These are phyloP conservation scores for Schizopora paradoxa DNA, from an alignment of 1,284 basidiomycete species.

Conservation along the genomic window DNA sequence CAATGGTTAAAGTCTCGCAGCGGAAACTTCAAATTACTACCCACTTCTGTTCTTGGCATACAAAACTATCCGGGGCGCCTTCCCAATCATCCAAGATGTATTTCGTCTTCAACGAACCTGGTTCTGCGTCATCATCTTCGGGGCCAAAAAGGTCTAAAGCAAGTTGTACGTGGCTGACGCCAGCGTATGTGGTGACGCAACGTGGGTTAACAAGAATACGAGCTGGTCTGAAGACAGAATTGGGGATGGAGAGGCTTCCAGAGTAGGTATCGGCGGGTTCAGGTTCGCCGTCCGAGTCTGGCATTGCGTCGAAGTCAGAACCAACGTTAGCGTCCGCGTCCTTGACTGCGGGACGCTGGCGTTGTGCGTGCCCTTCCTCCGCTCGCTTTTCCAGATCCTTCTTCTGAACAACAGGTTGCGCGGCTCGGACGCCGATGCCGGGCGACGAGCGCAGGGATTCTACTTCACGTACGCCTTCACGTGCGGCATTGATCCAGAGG, in stretches of 20 bases:
- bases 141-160: constrained; percentile 85
- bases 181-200: constrained; percentile 94
- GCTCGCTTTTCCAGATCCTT: constrained; percentile 25
- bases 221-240: constrained; percentile 80
- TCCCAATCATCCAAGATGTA: constrained; percentile 92
- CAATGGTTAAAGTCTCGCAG: constrained; percentile 9
- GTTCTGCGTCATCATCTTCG: constrained; percentile 45
- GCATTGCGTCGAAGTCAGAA: constrained; percentile 86
- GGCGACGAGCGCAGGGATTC: no score
- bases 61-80: constrained; percentile 90
- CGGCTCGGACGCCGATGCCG: constrained; percentile 10
- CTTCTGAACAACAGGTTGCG: constrained; percentile 22
- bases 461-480: constrained; percentile 55
- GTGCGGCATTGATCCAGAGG: constrained; percentile 82
- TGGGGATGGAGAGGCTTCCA: constrained; percentile 65
- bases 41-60: constrained; percentile 90
- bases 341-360: constrained; percentile 30
- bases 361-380: constrained; percentile 30
- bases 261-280: constrained; percentile 8
- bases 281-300: constrained; percentile 46
- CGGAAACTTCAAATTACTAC: constrained; percentile 20
- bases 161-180: constrained; percentile 88
- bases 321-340: constrained; percentile 77
- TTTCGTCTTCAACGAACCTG: constrained; percentile 37
- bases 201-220: constrained; percentile 90